Conservation (phyloP, 345 rosid genomes). For the Cardamine occulta region DNA sequence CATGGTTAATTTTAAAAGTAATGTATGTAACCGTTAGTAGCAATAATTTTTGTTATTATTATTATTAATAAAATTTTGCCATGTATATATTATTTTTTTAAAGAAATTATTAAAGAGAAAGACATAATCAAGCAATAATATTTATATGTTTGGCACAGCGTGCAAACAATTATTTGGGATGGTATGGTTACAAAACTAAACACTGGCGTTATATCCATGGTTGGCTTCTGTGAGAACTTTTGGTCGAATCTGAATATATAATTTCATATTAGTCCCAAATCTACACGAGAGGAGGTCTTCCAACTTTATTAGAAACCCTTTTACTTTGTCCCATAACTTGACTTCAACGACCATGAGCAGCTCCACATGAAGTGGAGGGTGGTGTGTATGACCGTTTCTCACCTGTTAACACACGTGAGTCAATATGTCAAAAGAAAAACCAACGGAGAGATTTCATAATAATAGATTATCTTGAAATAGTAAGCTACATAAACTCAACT, state of each 20-base stretch:
- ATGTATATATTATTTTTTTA: neutral
- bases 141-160: neutral
- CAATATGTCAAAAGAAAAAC: no score
- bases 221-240: neutral
- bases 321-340: neutral
- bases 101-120: neutral
- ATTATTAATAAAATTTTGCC: no score
- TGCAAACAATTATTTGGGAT: neutral
- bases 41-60: no score
- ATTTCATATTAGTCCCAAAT: neutral
- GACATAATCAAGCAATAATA: neutral
- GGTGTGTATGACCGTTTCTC: neutral
- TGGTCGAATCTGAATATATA: neutral
- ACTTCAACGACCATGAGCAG: neutral
- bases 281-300: neutral
- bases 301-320: neutral
- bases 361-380: conserved; percentile 1
- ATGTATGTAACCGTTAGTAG: neutral
- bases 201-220: neutral
- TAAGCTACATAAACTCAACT: no score
- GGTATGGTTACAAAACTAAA: neutral
- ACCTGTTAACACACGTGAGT: neutral
- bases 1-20: neutral
- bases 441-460: no score
- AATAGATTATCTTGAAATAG: no score